A percentile compares a stretch with the other conserved stretches of the same genome.
These are phyloP conservation scores for Claviceps monticola DNA, from an alignment of 2,329 filamentous ascomycete species.

Conservation along the genomic window DNA sequence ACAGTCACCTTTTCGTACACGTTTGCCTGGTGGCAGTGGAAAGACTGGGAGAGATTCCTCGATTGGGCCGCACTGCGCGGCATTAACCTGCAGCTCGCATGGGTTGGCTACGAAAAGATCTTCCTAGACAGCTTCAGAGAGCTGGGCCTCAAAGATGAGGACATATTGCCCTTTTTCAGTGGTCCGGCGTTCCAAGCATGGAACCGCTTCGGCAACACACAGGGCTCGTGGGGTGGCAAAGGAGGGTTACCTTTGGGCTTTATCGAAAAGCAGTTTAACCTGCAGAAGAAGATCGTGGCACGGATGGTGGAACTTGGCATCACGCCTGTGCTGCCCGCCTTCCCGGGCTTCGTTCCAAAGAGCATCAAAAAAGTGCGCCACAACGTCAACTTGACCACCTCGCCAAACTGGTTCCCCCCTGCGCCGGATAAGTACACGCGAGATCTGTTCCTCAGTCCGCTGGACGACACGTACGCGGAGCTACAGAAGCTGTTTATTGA, in stretches of 20 bases:
- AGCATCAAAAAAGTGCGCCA: conserved; percentile 27
- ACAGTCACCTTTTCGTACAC: conserved; percentile 38
- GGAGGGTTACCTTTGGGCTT: conserved; percentile 26
- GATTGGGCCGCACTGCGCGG: conserved; percentile 40
- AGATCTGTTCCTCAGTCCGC: conserved; percentile 33
- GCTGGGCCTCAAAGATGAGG: conserved; percentile 27
- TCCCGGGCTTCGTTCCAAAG: conserved; percentile 34
- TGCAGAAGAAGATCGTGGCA: conserved; percentile 33
- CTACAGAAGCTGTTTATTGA: conserved; percentile 31
- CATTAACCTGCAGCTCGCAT: conserved; percentile 36
- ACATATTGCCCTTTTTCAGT: conserved; percentile 32
- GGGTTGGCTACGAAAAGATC: conserved; percentile 37
- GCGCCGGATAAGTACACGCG: conserved; percentile 25
- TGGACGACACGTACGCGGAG: conserved; percentile 26
- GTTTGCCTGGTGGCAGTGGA: conserved; percentile 36
- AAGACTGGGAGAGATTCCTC: conserved; percentile 37
- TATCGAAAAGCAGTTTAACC: conserved; percentile 31
- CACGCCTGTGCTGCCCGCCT: conserved; percentile 35
- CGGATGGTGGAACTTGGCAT: conserved; percentile 39
- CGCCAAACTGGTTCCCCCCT: conserved; percentile 24
- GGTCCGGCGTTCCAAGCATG: conserved; percentile 38
- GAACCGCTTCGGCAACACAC: conserved; percentile 41
- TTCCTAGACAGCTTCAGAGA: conserved; percentile 33
- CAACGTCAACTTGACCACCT: conserved; percentile 27
- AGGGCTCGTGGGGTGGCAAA: conserved; percentile 31